These are phyloP conservation scores for Halteria grandinella DNA, from an alignment of 73 alveolate species.

Conservation along the genomic window DNA sequence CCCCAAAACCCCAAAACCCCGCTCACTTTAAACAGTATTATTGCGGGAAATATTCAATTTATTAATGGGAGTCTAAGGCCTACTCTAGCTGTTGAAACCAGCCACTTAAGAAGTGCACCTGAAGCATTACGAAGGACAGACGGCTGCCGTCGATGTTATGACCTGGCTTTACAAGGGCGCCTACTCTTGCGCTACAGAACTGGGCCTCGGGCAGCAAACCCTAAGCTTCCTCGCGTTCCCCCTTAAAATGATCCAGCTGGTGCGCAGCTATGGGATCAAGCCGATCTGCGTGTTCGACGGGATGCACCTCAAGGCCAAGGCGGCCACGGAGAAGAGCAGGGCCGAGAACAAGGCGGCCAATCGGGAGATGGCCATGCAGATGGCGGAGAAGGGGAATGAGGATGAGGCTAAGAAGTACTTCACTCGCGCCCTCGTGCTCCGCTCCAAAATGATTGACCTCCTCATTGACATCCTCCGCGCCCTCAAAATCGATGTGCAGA, in stretches of 20 bases:
- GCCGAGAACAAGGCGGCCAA: slow-evolving; percentile 69
- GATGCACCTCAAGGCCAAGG: slow-evolving; percentile 83
- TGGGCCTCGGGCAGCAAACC: slow-evolving; percentile 70
- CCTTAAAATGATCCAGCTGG: slow-evolving; percentile 85
- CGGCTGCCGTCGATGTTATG: slow-evolving; percentile 95
- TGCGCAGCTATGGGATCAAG: slow-evolving; percentile 76
- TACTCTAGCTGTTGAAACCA: slow-evolving; percentile 75
- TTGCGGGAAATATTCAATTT: too few species aligned
- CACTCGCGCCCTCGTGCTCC: slow-evolving; percentile 79
- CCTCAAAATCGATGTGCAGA: slow-evolving; percentile 77
- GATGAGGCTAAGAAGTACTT: slow-evolving; percentile 85
- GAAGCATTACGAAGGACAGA: slow-evolving; percentile 80
- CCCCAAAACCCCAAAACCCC: too few species aligned
- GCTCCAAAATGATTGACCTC: slow-evolving; percentile 82
- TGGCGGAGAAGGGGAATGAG: slow-evolving; percentile 82
- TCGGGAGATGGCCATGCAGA: slow-evolving; percentile 77
- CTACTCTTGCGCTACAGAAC: slow-evolving; percentile 85
- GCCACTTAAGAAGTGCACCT: slow-evolving; percentile 68
- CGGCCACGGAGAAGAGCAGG: slow-evolving; percentile 77
- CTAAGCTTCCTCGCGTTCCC: slow-evolving; percentile 86
- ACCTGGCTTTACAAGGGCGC: slow-evolving; percentile 96
- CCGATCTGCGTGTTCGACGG: slow-evolving; percentile 96
- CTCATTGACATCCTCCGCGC: slow-evolving; percentile 85
- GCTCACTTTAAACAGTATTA: too few species aligned
- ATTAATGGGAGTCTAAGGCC: slow-evolving; percentile 81